Percentiles rank a stretch among this genome's conserved stretches.
phyloP scores from a whole-genome alignment of 2,329 filamentous ascomycete species.

The Graphilbum fragrans region DNA sequence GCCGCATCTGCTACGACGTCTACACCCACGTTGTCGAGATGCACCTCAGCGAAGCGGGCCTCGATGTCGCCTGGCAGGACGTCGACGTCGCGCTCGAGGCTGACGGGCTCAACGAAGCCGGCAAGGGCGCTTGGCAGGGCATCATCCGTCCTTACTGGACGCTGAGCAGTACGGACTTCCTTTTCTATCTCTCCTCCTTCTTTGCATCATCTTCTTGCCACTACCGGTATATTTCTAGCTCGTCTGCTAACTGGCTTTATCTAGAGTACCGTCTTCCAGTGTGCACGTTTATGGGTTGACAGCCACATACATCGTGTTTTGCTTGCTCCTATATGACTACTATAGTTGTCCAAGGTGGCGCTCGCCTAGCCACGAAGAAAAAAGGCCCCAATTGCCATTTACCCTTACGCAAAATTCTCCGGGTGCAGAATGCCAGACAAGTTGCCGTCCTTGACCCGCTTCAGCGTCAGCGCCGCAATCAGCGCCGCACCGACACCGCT shows the following conservation, averaged over 20 bases:
- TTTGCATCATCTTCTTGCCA: slow-evolving; percentile 8
- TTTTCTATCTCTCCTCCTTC: slow-evolving; percentile 1
- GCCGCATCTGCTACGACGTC: slow-evolving; percentile 89
- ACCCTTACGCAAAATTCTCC: slow-evolving; percentile 42
- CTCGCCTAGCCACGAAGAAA: neutral
- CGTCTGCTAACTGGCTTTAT: neutral
- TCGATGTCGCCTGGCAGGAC: slow-evolving; percentile 80
- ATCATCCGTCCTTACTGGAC: slow-evolving; percentile 86
- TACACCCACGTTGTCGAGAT: slow-evolving; percentile 88
- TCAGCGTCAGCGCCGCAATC: slow-evolving; percentile 65
- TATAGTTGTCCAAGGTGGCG: neutral
- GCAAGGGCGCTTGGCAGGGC: slow-evolving; percentile 73
- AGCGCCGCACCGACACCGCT: slow-evolving; percentile 93
- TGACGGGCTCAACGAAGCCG: slow-evolving; percentile 48
- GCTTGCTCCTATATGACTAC: neutral
- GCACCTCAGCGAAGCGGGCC: slow-evolving; percentile 76
- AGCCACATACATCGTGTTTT: neutral
- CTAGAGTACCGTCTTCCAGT: slow-evolving; percentile 59
- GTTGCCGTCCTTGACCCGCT: slow-evolving; percentile 52
- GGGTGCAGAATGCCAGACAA: slow-evolving; percentile 52
- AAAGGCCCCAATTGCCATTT: too few relatives aligned
- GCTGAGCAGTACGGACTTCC: slow-evolving; percentile 47
- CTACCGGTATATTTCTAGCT: too few relatives aligned
- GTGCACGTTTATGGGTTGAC: slow-evolving; percentile 58
- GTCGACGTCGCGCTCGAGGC: slow-evolving; percentile 63